These are phyloP conservation scores for Bisporella sp. DNA, from an alignment of 2,329 filamentous ascomycete genomes.

Conservation along the genomic window DNA sequence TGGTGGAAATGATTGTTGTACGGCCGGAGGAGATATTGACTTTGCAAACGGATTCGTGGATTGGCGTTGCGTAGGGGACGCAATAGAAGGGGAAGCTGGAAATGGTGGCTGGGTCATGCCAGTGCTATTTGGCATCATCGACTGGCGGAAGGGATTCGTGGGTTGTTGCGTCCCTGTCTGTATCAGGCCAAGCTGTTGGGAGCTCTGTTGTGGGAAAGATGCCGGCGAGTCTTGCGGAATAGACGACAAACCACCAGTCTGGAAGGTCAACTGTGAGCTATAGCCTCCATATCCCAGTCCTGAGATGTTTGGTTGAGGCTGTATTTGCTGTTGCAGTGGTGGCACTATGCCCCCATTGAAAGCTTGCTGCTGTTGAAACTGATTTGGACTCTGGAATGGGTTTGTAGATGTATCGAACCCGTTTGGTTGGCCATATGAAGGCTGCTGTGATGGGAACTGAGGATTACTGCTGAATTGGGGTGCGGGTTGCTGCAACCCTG, in stretches of 20 bases:
- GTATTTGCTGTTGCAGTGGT: slow-evolving; percentile 29
- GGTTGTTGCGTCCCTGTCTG: slow-evolving; percentile 50
- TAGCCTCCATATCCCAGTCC: slow-evolving; percentile 83
- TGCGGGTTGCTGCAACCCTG: slow-evolving; percentile 29
- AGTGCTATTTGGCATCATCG: slow-evolving; percentile 61
- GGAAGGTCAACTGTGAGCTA: slow-evolving; percentile 56
- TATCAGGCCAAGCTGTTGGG: slow-evolving; percentile 33
- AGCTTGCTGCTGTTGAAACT: slow-evolving; percentile 34
- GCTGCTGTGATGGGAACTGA: slow-evolving; percentile 29
- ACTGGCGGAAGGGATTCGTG: slow-evolving; percentile 92
- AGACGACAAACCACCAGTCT: slow-evolving; percentile 43
- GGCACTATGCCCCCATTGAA: slow-evolving; percentile 23
- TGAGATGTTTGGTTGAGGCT: slow-evolving; percentile 48
- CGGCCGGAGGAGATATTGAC: slow-evolving; percentile 32
- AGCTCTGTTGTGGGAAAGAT: slow-evolving; percentile 36
- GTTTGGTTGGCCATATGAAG: slow-evolving; percentile 33
- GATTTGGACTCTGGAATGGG: slow-evolving; percentile 34
- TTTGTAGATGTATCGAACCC: slow-evolving; percentile 35
- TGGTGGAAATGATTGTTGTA: slow-evolving; percentile 27
- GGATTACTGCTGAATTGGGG: slow-evolving; percentile 22
- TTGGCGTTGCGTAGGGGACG: slow-evolving; percentile 46
- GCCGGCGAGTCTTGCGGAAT: slow-evolving; percentile 52
- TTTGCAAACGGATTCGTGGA: slow-evolving; percentile 87
- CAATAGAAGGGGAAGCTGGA: slow-evolving; percentile 35
- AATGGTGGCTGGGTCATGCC: slow-evolving; percentile 36